phyloP scores from a whole-genome alignment of 805 yeast genomes.

The Saccharomyces cerevisiae region DNA sequence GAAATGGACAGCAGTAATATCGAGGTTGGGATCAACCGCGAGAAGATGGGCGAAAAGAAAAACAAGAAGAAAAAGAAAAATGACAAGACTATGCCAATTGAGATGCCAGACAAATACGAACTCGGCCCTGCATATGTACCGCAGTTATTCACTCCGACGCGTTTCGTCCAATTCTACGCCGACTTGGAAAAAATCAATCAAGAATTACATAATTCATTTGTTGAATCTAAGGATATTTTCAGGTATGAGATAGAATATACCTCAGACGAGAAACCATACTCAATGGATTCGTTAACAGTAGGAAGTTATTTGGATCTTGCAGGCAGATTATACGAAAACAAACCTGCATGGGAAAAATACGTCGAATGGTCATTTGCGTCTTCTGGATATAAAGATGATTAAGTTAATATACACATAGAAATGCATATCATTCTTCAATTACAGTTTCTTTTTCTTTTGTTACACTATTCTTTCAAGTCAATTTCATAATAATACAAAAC shows the following conservation, averaged over 20 bases:
- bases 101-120: slow-evolving; percentile 45
- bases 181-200: slow-evolving; percentile 47
- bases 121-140: slow-evolving; percentile 72
- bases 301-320: slow-evolving; percentile 56
- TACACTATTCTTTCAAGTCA: background rate
- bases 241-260: slow-evolving; percentile 58
- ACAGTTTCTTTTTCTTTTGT: background rate
- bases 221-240: slow-evolving; percentile 50
- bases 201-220: slow-evolving; percentile 36
- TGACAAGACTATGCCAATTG: slow-evolving; percentile 57
- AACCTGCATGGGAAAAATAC: slow-evolving; percentile 49
- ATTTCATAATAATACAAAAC: background rate
- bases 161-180: slow-evolving; percentile 67
- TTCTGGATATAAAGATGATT: slow-evolving; percentile 50
- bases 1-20: background rate
- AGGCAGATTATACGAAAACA: slow-evolving; percentile 41
- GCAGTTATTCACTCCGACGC: slow-evolving; percentile 64
- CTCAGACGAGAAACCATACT: slow-evolving; percentile 53
- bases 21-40: background rate
- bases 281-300: slow-evolving; percentile 48
- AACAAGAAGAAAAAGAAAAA: slow-evolving; percentile 19
- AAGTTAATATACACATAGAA: background rate
- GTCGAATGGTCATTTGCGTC: slow-evolving; percentile 54
- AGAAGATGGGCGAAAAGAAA: slow-evolving; percentile 14
- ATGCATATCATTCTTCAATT: background rate